These are phyloP conservation scores for Polytolypa hystricis DNA, from an alignment of 2,329 filamentous ascomycete genomes.

Conservation along the genomic window DNA sequence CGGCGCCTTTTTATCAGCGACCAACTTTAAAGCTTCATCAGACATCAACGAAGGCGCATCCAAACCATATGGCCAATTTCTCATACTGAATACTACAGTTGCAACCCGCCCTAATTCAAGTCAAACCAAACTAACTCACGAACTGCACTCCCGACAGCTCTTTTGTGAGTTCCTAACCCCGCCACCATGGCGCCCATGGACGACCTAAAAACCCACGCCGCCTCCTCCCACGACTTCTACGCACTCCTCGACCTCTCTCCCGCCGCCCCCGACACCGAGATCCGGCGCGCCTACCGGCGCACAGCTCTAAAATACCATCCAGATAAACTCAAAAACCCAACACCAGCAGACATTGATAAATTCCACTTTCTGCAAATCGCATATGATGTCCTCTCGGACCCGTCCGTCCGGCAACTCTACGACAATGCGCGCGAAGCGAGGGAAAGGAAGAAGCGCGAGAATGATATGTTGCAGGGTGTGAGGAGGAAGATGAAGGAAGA, in stretches of 20 bases:
- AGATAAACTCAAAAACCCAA: slow-evolving; percentile 69
- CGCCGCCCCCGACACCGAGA: slow-evolving; percentile 56
- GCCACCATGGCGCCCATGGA: slow-evolving; percentile 26
- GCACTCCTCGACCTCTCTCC: slow-evolving; percentile 58
- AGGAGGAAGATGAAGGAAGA: slow-evolving; percentile 74
- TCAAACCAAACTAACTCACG: too few relatives aligned
- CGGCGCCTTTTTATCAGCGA: too few relatives aligned
- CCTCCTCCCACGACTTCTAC: slow-evolving; percentile 63
- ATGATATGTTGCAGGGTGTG: slow-evolving; percentile 61
- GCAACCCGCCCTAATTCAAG: too few relatives aligned
- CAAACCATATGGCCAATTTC: neutral
- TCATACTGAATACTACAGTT: neutral
- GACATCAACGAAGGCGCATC: too few relatives aligned
- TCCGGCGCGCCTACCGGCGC: slow-evolving; percentile 74
- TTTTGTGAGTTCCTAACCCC: neutral
- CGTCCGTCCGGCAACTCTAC: slow-evolving; percentile 62
- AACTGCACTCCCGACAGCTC: too few relatives aligned
- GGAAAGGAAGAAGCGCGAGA: slow-evolving; percentile 57
- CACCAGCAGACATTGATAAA: slow-evolving; percentile 57
- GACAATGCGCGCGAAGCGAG: slow-evolving; percentile 64
- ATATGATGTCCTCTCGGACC: slow-evolving; percentile 69
- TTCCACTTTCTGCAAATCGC: slow-evolving; percentile 80
- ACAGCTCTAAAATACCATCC: slow-evolving; percentile 85
- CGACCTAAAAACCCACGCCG: slow-evolving; percentile 46
- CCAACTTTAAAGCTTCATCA: too few relatives aligned